Base-by-base conservation (phyloP, 73 alveolate species). In the Paramecium primaurelia region DNA sequence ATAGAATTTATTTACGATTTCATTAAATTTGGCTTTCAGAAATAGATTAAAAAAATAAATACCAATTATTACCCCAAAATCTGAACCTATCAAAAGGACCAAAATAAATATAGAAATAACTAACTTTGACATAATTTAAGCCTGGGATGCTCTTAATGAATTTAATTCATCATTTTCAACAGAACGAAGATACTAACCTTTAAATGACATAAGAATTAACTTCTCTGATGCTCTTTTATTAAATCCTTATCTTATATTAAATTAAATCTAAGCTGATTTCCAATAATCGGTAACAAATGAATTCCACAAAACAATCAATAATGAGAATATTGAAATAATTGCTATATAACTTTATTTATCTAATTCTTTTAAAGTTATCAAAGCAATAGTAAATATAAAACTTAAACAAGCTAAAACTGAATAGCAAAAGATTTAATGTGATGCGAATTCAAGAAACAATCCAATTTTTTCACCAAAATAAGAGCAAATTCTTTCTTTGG, bases 391-490 rank as follows among this genome's bases (percentile, higher is more conserved):
- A 64, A 64, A 64, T 64, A 64, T 0, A 6, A 64, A 32, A 3
- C 84, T 51, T 11, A 64, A 34, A 32, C 28, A 3, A 8, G 84
- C 47, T 16, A 64, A 32, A 0, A 34, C 10, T 1, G 84, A 32
- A 32, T 28, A 28, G 28, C 20, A 64, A 22, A 22, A 22, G 25
- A 22, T 28, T 12, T 2, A 2, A 54, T 75, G n/a, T 32, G 25
- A 37, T 75, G 60, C 6, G 37, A 32, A 75, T 32, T 75, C 42
- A 9, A 75, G 26, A 40, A 32, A 75, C 18, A 75, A 40, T 8
- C 88, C 88, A 3, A 75, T 75, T 36, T 75, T 75, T 37, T 75
- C 58, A 5, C 88, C 88, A 36, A 32, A 75, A 38, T 75, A 75
- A 37, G 38, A 22, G n/a, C 68, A 37, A 14, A 75, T 75, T 18